These are phyloP conservation scores for Sarocladium strictum DNA, from an alignment of 2,329 filamentous ascomycete species.

Conservation along the genomic window DNA sequence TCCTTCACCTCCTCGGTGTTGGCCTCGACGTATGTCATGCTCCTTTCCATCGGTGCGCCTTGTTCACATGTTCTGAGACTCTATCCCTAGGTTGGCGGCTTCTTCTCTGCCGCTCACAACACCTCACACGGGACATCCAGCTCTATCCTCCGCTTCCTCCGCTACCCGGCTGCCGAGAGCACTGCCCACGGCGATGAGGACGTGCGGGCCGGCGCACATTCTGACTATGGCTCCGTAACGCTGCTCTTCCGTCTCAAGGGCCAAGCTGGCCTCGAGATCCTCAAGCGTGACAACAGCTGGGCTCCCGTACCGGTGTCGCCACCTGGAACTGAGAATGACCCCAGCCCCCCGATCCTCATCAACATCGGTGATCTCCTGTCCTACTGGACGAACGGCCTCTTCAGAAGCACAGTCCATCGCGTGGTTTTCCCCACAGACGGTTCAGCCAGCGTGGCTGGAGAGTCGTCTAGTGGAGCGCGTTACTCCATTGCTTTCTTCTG, in stretches of 20 bases:
- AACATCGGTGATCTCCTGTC: conserved; percentile 64
- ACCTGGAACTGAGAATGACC: conserved; percentile 49
- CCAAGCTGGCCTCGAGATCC: conserved; percentile 82
- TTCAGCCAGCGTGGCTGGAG: conserved; percentile 28
- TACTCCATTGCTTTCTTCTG: conserved; percentile 67
- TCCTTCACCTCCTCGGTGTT: conserved; percentile 72
- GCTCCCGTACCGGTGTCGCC: conserved; percentile 63
- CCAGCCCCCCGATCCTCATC: conserved; percentile 72
- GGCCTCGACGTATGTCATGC: conserved; percentile 56
- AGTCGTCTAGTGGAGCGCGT: conserved; percentile 43
- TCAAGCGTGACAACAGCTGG: conserved; percentile 51
- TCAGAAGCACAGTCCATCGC: conserved; percentile 83
- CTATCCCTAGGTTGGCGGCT: conserved; percentile 37
- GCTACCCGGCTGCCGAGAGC: conserved; percentile 55
- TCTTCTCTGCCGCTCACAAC: conserved; percentile 49
- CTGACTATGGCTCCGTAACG: conserved; percentile 71
- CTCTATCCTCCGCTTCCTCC: conserved; percentile 63
- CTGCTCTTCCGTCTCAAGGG: conserved; percentile 81
- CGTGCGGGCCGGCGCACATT: conserved; percentile 85
- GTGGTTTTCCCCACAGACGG: conserved; percentile 60
- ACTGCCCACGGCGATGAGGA: conserved; percentile 46
- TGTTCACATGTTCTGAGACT: not conserved
- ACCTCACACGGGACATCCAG: conserved; percentile 40
- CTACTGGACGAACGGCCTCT: conserved; percentile 86
- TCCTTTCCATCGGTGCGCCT: not conserved